Evolutionary conservation across 768 basidiomycete species (phyloP).

Genomic region (Stropharia rugosoannulata): DNA sequence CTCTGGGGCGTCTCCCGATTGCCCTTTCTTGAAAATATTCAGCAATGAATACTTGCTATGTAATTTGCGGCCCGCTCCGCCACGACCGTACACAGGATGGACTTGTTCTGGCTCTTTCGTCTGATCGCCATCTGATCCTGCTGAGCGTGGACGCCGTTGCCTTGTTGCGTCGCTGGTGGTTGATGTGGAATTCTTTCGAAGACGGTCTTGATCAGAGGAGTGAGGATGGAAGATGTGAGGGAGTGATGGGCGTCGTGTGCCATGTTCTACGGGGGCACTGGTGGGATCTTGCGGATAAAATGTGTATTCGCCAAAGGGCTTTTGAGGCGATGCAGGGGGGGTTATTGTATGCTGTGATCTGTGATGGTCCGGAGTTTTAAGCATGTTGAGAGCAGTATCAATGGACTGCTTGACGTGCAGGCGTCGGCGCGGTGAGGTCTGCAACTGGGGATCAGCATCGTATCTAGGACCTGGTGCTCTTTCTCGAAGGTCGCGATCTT

Average conservation of each 20-base stretch:
- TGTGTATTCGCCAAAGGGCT: slow-evolving; percentile 46
- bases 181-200: slow-evolving; percentile 33
- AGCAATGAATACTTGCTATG: slow-evolving; percentile 75
- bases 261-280: slow-evolving; percentile 29
- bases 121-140: slow-evolving; percentile 63
- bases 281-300: slow-evolving; percentile 38
- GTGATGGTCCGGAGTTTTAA: slow-evolving; percentile 35
- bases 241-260: slow-evolving; percentile 65
- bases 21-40: slow-evolving; percentile 69
- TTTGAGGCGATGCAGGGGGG: slow-evolving; percentile 41
- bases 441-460: slow-evolving; percentile 18
- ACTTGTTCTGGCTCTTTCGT: slow-evolving; percentile 28
- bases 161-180: slow-evolving; percentile 19
- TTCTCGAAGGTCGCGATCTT: slow-evolving; percentile 61
- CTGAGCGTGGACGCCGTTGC: slow-evolving; percentile 66
- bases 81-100: slow-evolving; percentile 30
- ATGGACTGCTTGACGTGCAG: slow-evolving; percentile 78
- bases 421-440: slow-evolving; percentile 29
- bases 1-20: slow-evolving; percentile 34
- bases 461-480: slow-evolving; percentile 27
- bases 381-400: slow-evolving; percentile 65
- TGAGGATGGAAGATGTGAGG: slow-evolving; percentile 49
- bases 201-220: slow-evolving; percentile 24
- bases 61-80: slow-evolving; percentile 42
- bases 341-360: slow-evolving; percentile 24